Evolutionary conservation across 139 green algal genomes (phyloP).

Genomic region (Chlorella sp.): DNA sequence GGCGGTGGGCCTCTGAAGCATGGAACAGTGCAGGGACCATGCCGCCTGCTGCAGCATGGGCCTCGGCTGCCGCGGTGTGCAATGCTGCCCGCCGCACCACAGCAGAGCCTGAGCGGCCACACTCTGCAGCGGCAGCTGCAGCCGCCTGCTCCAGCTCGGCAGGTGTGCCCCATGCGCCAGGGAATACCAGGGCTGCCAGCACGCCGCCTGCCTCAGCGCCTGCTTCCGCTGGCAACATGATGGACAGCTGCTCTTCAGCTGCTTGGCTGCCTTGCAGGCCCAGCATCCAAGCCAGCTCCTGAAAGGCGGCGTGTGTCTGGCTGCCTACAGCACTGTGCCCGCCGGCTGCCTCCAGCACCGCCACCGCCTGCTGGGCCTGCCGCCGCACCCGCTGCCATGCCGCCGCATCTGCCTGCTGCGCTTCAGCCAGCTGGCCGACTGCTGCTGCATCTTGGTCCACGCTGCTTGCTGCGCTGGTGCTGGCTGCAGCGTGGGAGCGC

Average conservation of each 20-base stretch:
- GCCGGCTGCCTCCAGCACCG: neutral
- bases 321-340: neutral
- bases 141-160: neutral
- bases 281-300: slow-evolving; percentile 15
- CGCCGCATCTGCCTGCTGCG: neutral
- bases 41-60: neutral
- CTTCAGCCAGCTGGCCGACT: neutral
- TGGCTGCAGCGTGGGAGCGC: slow-evolving; percentile 20
- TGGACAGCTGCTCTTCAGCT: neutral
- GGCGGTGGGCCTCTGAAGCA: slow-evolving; percentile 41
- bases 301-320: neutral
- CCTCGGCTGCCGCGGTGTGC: slow-evolving; percentile 13
- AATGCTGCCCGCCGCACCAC: slow-evolving; percentile 4
- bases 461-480: slow-evolving; percentile 13
- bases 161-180: neutral
- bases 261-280: neutral
- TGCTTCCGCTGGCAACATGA: neutral
- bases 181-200: slow-evolving; percentile 1
- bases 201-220: neutral
- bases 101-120: neutral
- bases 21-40: slow-evolving; percentile 33
- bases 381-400: slow-evolving; percentile 3
- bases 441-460: slow-evolving; percentile 1
- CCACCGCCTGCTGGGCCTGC: slow-evolving; percentile 1
- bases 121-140: neutral